Percentiles rank a stretch among this genome's conserved stretches.
Conservation (phyloP, 2,329 filamentous ascomycete species). For the Alternaria ethzedia region DNA sequence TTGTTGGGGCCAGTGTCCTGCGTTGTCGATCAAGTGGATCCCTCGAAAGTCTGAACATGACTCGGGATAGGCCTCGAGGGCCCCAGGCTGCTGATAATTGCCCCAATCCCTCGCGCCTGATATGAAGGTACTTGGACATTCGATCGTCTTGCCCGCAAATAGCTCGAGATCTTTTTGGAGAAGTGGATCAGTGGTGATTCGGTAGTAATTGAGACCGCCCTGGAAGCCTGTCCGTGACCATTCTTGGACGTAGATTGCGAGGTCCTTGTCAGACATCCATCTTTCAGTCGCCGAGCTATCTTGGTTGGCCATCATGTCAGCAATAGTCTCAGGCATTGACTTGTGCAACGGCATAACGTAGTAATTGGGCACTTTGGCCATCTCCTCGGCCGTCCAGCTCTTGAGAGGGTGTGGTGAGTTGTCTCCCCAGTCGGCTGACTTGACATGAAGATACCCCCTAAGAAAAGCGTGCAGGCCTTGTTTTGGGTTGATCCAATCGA, state of each 20-base stretch:
- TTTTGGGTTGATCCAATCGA: slow-evolving; percentile 56
- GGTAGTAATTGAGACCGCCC: slow-evolving; percentile 72
- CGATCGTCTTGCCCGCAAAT: slow-evolving; percentile 66
- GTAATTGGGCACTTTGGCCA: slow-evolving; percentile 69
- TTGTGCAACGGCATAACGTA: slow-evolving; percentile 68
- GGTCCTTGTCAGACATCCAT: slow-evolving; percentile 66
- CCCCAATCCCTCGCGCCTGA: slow-evolving; percentile 70
- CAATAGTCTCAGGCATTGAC: slow-evolving; percentile 66
- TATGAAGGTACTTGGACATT: slow-evolving; percentile 68
- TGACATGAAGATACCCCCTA: slow-evolving; percentile 72
- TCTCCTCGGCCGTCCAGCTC: slow-evolving; percentile 63
- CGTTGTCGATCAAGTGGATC: slow-evolving; percentile 61
- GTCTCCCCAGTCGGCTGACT: slow-evolving; percentile 65
- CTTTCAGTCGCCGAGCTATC: slow-evolving; percentile 52
- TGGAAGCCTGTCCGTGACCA: slow-evolving; percentile 69
- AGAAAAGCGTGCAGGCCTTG: slow-evolving; percentile 66
- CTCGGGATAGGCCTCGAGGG: slow-evolving; percentile 62
- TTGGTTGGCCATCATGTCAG: slow-evolving; percentile 61
- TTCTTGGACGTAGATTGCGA: slow-evolving; percentile 66
- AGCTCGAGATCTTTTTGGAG: slow-evolving; percentile 61
- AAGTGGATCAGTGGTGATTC: slow-evolving; percentile 61
- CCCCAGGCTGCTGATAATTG: slow-evolving; percentile 70
- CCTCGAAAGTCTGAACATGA: slow-evolving; percentile 63
- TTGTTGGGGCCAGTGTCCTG: slow-evolving; percentile 75
- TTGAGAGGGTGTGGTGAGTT: slow-evolving; percentile 62